Base-by-base conservation (phyloP, 2,329 filamentous ascomycete genomes). In the Coniosporium tulheliwenetii region DNA sequence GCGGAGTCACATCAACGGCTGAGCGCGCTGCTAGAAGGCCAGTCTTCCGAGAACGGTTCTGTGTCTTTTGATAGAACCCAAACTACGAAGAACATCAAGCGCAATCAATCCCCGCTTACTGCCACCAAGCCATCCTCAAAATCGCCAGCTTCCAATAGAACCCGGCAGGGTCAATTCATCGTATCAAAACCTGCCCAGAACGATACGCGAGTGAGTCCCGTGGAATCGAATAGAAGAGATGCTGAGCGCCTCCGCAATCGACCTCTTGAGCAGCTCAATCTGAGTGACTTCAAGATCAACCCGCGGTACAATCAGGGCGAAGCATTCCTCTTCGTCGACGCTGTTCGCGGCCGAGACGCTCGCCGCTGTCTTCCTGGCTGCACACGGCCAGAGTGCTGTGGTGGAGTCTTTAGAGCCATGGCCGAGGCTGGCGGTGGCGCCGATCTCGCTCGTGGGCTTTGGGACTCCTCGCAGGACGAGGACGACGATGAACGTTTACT, bases 271-370 rank as follows among this genome's bases (percentile, higher is more conserved):
- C 63, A 70, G 30, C 68, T 93, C 10, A 63, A 63, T 10, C 63
- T 81, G 1, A 72, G 75, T 10, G 80, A 93, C 58, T 95, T 94
- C 66, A 89, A 80, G 55, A 67, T 91, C 50, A 93, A 94, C 47
- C 79, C 84, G 0, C 63, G 65, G 4, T 71, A 67, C 48, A 89
- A 87, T 47, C 70, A 80, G 35, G 82, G 83, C 2, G 65, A 77
- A 36, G 71, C 77, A 41, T 85, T 75, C 57, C 84, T 85, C 9
- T 93, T 77, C 54, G 66, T 71, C 1, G 81, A 89, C 43, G 79
- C 86, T 1, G 72, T 93, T 10, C 78, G 86, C 40, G 74, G 73
- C 41, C 79, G 71, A 47, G 71, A 75, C 8, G 75, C 81, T 34
- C 77, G 85, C 31, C 74, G 77, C 39, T 79, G 75, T 44, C 65